These are phyloP conservation scores for Aspergillus fumigatus DNA, from an alignment of 2,329 filamentous ascomycete genomes.

Conservation along the genomic window DNA sequence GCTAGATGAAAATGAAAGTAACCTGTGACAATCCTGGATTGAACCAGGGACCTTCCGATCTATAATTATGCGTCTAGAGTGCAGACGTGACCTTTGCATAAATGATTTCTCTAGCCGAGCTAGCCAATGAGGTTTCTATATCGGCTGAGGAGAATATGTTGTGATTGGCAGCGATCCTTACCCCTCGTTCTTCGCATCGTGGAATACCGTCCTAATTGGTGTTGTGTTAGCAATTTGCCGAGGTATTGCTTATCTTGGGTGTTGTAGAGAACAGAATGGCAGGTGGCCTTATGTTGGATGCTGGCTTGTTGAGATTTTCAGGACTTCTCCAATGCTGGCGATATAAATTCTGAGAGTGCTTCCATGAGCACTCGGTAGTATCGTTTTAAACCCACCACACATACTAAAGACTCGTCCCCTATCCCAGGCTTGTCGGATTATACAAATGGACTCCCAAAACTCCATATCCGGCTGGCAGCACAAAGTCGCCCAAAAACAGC, in stretches of 20 bases:
- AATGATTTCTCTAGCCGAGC: neutral
- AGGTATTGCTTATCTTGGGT: neutral
- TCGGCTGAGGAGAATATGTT: neutral
- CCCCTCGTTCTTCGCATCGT: neutral
- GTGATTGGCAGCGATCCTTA: neutral
- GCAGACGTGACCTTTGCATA: too few relatives aligned
- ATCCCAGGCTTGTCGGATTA: neutral
- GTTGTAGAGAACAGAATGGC: neutral
- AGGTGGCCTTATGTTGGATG: neutral
- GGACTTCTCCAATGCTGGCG: too few relatives aligned
- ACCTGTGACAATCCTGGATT: too few relatives aligned
- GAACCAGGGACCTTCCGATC: too few relatives aligned
- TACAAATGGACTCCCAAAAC: neutral
- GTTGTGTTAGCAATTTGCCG: neutral
- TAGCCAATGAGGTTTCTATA: neutral
- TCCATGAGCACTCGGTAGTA: neutral
- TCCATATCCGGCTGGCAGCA: slow-evolving; percentile 6
- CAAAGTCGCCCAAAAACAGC: slow-evolving; percentile 11
- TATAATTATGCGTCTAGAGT: too few relatives aligned
- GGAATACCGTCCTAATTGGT: neutral
- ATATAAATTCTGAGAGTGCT: neutral
- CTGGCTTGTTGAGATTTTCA: neutral
- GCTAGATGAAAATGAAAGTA: slow-evolving; percentile 11
- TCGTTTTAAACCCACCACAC: too few relatives aligned
- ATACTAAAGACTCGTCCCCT: neutral